A percentile compares a stretch with the other conserved stretches of the same genome.
phyloP scores from a whole-genome alignment of 768 basidiomycete species.

The Kwoniella dejecticola region DNA sequence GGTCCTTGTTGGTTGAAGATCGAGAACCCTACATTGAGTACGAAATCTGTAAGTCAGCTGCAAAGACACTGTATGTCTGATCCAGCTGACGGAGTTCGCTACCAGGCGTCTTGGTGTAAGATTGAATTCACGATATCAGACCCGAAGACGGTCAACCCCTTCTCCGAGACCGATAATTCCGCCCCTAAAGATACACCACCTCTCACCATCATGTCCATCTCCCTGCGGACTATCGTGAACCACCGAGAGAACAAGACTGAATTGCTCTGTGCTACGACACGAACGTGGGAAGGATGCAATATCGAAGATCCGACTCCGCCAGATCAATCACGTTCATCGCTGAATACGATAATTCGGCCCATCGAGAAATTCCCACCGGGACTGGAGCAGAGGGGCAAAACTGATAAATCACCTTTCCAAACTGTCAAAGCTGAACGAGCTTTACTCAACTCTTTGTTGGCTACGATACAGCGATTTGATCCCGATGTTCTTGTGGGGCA shows the following conservation, averaged over 20 bases:
- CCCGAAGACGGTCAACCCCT: constrained; percentile 85
- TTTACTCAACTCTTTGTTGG: constrained; percentile 82
- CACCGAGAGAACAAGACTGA: constrained; percentile 93
- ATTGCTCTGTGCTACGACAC: constrained; percentile 77
- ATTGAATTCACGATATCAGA: constrained; percentile 79
- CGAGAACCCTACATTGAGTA: constrained; percentile 71
- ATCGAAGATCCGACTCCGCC: constrained; percentile 92
- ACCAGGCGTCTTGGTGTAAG: constrained; percentile 96
- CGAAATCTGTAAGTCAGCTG: constrained; percentile 69
- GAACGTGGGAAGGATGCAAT: constrained; percentile 76
- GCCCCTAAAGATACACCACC: constrained; percentile 83
- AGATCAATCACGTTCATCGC: constrained; percentile 75
- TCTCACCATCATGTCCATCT: constrained; percentile 84
- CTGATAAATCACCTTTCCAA: constrained; percentile 65
- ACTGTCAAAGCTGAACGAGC: constrained; percentile 80
- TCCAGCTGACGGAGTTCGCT: background rate
- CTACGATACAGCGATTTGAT: constrained; percentile 77
- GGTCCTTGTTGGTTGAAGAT: constrained; percentile 96
- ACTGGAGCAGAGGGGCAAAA: constrained; percentile 73
- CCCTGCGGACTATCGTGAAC: constrained; percentile 86
- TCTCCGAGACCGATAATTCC: constrained; percentile 68
- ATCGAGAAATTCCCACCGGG: constrained; percentile 80
- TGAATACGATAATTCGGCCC: constrained; percentile 86
- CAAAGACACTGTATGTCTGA: background rate
- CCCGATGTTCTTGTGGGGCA: constrained; percentile 94